Base-by-base conservation (phyloP, 257 asterid genomes). In the Pogostemon cablin region DNA sequence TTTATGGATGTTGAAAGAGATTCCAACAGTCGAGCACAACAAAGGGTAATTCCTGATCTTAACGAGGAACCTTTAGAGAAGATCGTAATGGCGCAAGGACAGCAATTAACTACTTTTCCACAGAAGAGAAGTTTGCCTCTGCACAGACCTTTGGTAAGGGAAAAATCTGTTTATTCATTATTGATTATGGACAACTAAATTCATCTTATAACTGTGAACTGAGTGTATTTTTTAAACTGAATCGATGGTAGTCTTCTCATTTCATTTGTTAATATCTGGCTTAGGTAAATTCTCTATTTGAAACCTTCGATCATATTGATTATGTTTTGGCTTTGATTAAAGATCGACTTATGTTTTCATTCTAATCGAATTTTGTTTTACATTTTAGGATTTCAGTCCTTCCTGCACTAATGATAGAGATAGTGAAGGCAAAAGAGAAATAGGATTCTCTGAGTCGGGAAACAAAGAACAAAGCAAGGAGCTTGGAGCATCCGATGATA, bases 401-500 rank as follows among this genome's bases (percentile, higher is more conserved):
- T 65, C 76, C 9, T 56, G 67, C 79, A 74, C 55, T 62, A 68
- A 72, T 53, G 80, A 54, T 32, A 60, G 49, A 44, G 15, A 76
- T 11, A 72, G 64, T 67, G 84, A 82, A 69, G 77, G 76, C 67
- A 75, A 76, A 73, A 65, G 76, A 52, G 56, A 55, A 11, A 1
- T 53, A 41, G 70, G 62, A 67, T 50, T 52, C 52, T 10, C 76
- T 3, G 69, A 69, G 75, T 69, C 69, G 20, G 85, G 67, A 55
- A 81, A 80, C 50, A 75, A 62, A 10, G 72, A 78, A 44, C 69
- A 72, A 57, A 71, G 60, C n/a, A 41, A 57, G 47, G 86, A 80
- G 48, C 58, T 52, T 3, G 81, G 57, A 62, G 68, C 81, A 39
- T 75, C 88, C 11, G 96, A 92, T 74, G 96, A 87, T 43, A 84